phyloP scores from a whole-genome alignment of 176 grass and related monocot species.

The Metroxylon sagu region DNA sequence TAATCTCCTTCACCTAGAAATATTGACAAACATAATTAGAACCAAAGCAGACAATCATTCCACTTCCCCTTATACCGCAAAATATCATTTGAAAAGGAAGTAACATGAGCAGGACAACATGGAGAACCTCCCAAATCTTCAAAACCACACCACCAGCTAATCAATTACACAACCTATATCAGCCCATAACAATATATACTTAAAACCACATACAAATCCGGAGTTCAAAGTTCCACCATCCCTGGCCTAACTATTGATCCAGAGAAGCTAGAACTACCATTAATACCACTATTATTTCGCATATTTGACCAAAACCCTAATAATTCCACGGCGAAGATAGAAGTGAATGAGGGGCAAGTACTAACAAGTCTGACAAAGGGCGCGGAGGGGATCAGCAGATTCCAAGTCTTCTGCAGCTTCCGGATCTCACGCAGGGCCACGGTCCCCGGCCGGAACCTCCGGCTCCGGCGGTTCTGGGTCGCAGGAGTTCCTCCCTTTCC shows the following conservation, averaged over 20 bases:
- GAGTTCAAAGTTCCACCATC: too few species aligned
- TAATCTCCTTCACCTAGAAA: conserved; percentile 59
- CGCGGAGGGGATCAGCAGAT: conserved; percentile 37
- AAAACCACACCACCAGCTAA: too few species aligned
- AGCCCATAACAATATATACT: too few species aligned
- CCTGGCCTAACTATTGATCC: too few species aligned
- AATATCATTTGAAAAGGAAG: too few species aligned
- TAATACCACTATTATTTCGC: too few species aligned
- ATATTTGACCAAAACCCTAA: too few species aligned
- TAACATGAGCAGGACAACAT: too few species aligned
- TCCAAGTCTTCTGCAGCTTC: conserved; percentile 38
- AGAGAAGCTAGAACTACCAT: too few species aligned
- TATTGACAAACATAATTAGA: conserved; percentile 13
- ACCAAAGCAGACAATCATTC: conserved; percentile 1
- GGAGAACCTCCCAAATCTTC: too few species aligned
- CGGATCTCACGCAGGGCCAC: conserved; percentile 67
- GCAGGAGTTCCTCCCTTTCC: conserved; percentile 5
- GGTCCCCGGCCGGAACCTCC: conserved; percentile 33
- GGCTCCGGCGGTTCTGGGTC: conserved; percentile 1
- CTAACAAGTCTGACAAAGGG: conserved; percentile 58
- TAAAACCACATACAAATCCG: too few species aligned
- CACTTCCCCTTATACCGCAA: neutral
- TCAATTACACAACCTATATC: too few species aligned
- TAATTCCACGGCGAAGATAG: neutral
- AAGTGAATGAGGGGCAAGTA: neutral